Base-by-base conservation (phyloP, 352 stramenopile species). In the Phytophthora lateralis region DNA sequence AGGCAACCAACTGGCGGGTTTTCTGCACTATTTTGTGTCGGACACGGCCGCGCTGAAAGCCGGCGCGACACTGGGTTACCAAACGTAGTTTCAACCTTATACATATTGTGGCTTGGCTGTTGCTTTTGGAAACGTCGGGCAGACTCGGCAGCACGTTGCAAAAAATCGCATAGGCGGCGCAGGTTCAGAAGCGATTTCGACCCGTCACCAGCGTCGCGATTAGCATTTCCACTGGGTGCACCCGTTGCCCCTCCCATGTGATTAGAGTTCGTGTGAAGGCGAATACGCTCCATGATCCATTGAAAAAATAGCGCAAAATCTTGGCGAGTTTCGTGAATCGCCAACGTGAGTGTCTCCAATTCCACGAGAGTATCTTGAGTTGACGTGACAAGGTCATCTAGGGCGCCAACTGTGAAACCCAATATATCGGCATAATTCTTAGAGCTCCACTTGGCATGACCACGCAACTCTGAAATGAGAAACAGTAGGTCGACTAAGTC, bases 221-320 rank as follows among this genome's bases (percentile, higher is more conserved):
- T 47, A 29, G 17, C 17, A 45, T 32, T 35, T 11, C 41, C 42
- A 41, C 41, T 43, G 37, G 30, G 11, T 18, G 34, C 54, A 34
- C 30, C 37, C 43, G 14, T 55, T n/a, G 43, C 20, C 12, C 37
- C 44, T 66, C 32, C 57, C 8, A 17, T 15, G 14, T 37, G 47
- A 39, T 26, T 43, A 10, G 73, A 55, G 27, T 77, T 89, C 7
- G 83, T 80, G 47, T 93, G 82, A 30, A 89, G 54, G 14, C 71
- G 74, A 43, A 91, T 89, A 20, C 78, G 69, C 41, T 88, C 71
- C 2, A 84, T 46, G 4, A 93, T 49, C 84, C 84, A 93, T 27
- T 79, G 48, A 20, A 93, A 85, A 17, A 93, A 63, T 12, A 90
- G 42, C 10, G 61, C 52, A 54, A 90, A 89, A 55, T 93, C 80